A percentile compares a stretch with the other conserved stretches of the same genome.
Evolutionary conservation across 2,329 filamentous ascomycete genomes (phyloP).

Genomic region (Diatrype stigma): DNA sequence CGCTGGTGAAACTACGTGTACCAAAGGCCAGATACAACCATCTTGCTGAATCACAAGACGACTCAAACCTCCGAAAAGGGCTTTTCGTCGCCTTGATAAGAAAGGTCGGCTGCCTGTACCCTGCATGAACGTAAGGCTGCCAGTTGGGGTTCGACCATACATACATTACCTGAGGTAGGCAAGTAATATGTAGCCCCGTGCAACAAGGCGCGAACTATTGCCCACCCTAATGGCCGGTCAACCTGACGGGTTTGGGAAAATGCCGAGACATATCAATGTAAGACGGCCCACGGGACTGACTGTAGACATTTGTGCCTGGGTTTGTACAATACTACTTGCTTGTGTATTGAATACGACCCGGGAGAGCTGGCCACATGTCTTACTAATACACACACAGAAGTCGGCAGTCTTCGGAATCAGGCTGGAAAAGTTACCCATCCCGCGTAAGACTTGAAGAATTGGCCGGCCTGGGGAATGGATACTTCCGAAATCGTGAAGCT

Average conservation of each 20-base stretch:
- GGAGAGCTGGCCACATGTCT: not conserved
- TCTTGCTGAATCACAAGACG: not conserved
- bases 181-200: not conserved
- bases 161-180: too few species aligned
- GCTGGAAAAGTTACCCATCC: not conserved
- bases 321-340: not conserved
- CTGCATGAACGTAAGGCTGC: not conserved
- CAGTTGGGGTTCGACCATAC: not conserved
- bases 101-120: not conserved
- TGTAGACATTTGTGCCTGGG: not conserved
- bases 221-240: not conserved
- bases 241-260: not conserved
- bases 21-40: not conserved
- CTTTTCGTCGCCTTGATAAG: not conserved
- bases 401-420: not conserved
- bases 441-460: too few species aligned
- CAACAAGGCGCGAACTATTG: not conserved
- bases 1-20: not conserved
- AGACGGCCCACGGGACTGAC: not conserved
- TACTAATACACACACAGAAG: not conserved
- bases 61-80: not conserved
- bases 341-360: not conserved
- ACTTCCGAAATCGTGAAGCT: too few species aligned
- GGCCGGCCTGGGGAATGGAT: too few species aligned
- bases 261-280: not conserved